Conservation (phyloP, 352 stramenopile genomes). For the Phytophthora pluvialis region DNA sequence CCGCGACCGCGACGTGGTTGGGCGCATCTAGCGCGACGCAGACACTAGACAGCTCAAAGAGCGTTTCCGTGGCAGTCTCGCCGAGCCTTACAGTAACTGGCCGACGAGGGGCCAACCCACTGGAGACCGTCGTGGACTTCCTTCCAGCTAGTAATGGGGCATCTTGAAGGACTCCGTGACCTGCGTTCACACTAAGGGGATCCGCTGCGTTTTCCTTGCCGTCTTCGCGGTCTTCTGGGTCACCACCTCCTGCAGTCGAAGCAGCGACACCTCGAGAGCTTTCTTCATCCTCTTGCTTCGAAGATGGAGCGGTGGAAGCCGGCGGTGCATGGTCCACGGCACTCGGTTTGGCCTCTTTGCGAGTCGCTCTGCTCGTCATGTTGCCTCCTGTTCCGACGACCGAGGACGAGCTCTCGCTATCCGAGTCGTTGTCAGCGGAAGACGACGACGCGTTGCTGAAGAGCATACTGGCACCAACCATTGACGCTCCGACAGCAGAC, state of each 20-base stretch:
- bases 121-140: slow-evolving; percentile 11
- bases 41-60: slow-evolving; percentile 72
- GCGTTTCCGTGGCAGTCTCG: slow-evolving; percentile 69
- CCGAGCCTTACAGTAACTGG: slow-evolving; percentile 57
- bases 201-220: slow-evolving; percentile 20
- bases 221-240: slow-evolving; percentile 24
- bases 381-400: slow-evolving; percentile 5
- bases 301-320: slow-evolving; percentile 8
- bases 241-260: neutral
- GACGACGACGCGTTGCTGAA: slow-evolving; percentile 57
- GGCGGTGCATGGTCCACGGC: slow-evolving; percentile 6
- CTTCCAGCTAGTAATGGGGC: slow-evolving; percentile 3
- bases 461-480: slow-evolving; percentile 58
- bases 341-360: slow-evolving; percentile 25
- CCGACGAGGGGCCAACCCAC: slow-evolving; percentile 14
- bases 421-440: slow-evolving; percentile 65
- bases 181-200: neutral
- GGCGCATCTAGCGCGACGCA: slow-evolving; percentile 68
- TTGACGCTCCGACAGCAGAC: slow-evolving; percentile 26
- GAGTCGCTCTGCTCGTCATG: neutral
- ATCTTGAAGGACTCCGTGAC: neutral
- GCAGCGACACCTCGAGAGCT: neutral
- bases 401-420: slow-evolving; percentile 45
- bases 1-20: slow-evolving; percentile 44
- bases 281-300: slow-evolving; percentile 31